Base-by-base conservation (phyloP, 176 grass and related monocot genomes). In the Carex parvula region DNA sequence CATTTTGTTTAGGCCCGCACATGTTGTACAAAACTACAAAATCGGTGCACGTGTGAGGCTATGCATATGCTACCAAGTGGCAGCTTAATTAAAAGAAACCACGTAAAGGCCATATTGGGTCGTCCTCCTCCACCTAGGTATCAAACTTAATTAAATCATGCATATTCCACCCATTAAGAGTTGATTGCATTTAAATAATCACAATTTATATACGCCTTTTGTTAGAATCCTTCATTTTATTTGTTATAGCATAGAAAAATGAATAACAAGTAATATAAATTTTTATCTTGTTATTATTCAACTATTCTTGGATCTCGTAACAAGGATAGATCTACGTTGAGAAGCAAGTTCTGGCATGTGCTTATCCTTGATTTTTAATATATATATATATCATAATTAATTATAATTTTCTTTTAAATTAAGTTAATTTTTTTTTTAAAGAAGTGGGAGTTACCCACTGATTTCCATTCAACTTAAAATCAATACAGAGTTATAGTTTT, bases 31-130 rank as follows among this genome's bases (percentile, higher is more conserved):
- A 81, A 48, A 48, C 44, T 48, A 48, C 44, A 48, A 48, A 48
- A n/a, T 61, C 8, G 46, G 20, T 81, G 79, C 80, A 66, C 59
- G 61, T 54, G 60, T 82, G 35, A 32, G 33, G 61, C 29, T 29
- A 29, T 29, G 29, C 29, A 29, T 29, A 29, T 29, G 29, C 80
- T 41, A 82, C 22, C 62, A 67, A 82, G 13, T 67, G 63, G 39
- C 59, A 64, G 80, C 80, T 63, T 41, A 80, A 80, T 63, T 41
- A 80, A 80, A 54, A 16, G 16, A 37, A 59, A 37, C 17, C 55
- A 57, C 24, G 30, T n/a, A 8, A 13, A 57, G 39, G 3, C 79
- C 35, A 62, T 42, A 37, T 81, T 63, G 64, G 64, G 35, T 37
- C 21, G 15, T 44, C 56, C 24, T 60, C 22, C 75, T 41, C 26